Percentiles rank a stretch among this genome's conserved stretches.
Conservation (phyloP, 148 eudicot species). For the Nepenthes mirabilis region DNA sequence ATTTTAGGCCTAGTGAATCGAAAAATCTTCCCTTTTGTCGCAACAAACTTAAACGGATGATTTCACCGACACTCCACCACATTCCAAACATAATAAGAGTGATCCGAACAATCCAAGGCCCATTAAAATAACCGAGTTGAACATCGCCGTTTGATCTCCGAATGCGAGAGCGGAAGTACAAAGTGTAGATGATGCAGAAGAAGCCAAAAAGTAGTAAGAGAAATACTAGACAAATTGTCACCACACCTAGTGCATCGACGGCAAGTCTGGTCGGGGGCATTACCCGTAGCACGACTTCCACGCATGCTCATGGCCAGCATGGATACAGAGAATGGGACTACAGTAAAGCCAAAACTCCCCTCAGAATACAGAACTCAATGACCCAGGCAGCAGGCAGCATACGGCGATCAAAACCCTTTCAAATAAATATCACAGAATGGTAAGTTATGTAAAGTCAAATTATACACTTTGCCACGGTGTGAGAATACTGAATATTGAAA, state of each 20-base stretch:
- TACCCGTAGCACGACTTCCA: conserved; percentile 87
- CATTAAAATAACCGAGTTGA: conserved; percentile 68
- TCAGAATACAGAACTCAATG: conserved; percentile 16
- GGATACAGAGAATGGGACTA: conserved; percentile 43
- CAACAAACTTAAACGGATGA: conserved; percentile 48
- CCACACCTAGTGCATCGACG: conserved; percentile 98
- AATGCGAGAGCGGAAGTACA: conserved; percentile 60
- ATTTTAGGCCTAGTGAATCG: conserved; percentile 33
- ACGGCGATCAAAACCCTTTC: conserved; percentile 21
- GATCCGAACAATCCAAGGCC: conserved; percentile 88
- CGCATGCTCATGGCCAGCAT: conserved; percentile 99
- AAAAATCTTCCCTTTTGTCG: conserved; percentile 43
- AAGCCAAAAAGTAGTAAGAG: conserved; percentile 54
- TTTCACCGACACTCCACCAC: conserved; percentile 85
- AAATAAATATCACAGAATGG: conserved; percentile 2
- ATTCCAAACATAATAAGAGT: conserved; percentile 45
- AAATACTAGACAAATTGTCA: conserved; percentile 73
- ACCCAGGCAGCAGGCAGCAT: conserved; percentile 33
- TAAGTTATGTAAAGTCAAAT: background rate
- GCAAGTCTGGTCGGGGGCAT: conserved; percentile 92
- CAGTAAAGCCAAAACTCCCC: conserved; percentile 19
- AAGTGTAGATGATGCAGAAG: conserved; percentile 56
- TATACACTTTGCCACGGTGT: background rate
- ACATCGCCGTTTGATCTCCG: conserved; percentile 23
- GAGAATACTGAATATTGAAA: too few species aligned